Conservation (phyloP, 129 eudicot genomes). For the Arctium lappa region DNA sequence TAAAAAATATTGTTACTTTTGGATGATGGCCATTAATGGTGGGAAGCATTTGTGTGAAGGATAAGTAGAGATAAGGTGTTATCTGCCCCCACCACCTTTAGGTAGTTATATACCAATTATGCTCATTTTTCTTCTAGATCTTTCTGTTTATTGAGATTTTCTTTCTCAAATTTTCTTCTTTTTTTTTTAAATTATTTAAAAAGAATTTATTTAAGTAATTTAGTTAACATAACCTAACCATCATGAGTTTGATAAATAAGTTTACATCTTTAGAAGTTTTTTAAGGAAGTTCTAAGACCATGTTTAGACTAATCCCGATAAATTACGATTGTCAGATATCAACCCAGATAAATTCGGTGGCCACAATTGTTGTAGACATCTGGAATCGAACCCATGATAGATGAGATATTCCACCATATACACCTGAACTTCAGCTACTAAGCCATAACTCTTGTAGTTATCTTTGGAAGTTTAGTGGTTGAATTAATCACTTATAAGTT, state of each 20-base stretch:
- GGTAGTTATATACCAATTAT: conserved; percentile 12
- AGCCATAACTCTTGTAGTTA: no score
- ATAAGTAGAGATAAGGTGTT: conserved; percentile 26
- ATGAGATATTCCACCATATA: no score
- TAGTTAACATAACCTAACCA: not conserved
- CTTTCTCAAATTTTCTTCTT: not conserved
- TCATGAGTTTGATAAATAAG: not conserved
- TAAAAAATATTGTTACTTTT: not conserved
- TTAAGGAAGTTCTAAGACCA: no score
- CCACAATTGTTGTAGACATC: no score
- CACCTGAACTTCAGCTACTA: no score
- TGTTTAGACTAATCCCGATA: no score
- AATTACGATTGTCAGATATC: no score
- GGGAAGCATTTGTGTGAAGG: conserved; percentile 21
- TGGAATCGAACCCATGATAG: no score
- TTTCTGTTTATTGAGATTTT: not conserved
- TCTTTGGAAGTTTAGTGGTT: no score
- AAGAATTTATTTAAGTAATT: not conserved
- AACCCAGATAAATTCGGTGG: no score
- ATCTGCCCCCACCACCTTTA: conserved; percentile 15
- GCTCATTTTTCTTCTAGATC: conserved; percentile 2
- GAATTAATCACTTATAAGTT: no score
- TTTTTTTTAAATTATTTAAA: not conserved
- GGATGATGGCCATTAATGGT: conserved; percentile 21
- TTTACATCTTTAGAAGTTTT: not conserved